These are phyloP conservation scores for Schizosaccharomyces versatilis DNA, from an alignment of 1,139 yeast species.

Conservation along the genomic window DNA sequence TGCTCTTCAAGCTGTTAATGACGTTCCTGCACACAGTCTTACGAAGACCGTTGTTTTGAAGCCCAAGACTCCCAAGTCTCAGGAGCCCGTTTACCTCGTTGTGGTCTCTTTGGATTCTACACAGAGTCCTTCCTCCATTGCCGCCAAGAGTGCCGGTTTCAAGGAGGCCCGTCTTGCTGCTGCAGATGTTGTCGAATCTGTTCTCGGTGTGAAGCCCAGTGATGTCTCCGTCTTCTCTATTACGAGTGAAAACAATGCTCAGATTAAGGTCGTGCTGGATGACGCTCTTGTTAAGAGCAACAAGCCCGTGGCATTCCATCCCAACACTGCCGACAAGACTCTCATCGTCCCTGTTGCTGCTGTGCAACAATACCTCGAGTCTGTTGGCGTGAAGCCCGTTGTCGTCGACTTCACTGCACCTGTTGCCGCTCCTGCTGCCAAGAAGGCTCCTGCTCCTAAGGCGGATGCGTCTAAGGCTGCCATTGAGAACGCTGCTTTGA, in stretches of 20 bases:
- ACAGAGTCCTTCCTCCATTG: constrained; percentile 39
- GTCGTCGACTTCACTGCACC: constrained; percentile 39
- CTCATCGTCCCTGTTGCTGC: constrained; percentile 30
- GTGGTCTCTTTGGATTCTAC: constrained; percentile 52
- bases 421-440: constrained; percentile 16
- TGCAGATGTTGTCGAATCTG: constrained; percentile 49
- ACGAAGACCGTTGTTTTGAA: constrained; percentile 69
- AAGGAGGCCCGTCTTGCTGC: constrained; percentile 80
- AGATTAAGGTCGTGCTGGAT: constrained; percentile 48
- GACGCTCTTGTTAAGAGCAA: constrained; percentile 27
- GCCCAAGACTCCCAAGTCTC: constrained; percentile 74
- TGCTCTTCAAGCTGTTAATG: constrained; percentile 12
- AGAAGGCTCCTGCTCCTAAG: constrained; percentile 4
- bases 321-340: constrained; percentile 35
- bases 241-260: constrained; percentile 17
- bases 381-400: constrained; percentile 34
- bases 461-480: constrained; percentile 6
- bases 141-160: constrained; percentile 46
- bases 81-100: constrained; percentile 36
- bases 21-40: constrained; percentile 11
- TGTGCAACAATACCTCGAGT: constrained; percentile 30
- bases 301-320: constrained; percentile 29
- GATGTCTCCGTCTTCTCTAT: constrained; percentile 16
- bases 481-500: constrained; percentile 44
- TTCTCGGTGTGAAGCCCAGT: constrained; percentile 42